Base-by-base conservation (phyloP, 2,329 filamentous ascomycete species). In the Microcera coccophila region DNA sequence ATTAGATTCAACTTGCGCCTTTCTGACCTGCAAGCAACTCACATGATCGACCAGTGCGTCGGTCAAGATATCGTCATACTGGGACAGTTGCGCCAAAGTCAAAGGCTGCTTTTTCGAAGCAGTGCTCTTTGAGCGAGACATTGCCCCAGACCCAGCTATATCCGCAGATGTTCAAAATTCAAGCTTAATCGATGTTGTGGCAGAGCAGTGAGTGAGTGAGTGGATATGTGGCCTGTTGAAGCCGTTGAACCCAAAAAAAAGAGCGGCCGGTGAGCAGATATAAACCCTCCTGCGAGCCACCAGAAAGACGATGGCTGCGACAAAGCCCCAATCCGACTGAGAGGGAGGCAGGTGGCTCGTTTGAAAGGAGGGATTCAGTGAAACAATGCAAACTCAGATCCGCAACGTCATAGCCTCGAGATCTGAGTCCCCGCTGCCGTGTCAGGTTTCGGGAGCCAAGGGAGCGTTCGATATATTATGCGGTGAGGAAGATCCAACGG, bases 1-100 rank as follows among this genome's bases (percentile, higher is more conserved):
- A 28, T 7, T 45, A 48, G 38, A 46, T 62, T 54, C 56, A 50
- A 54, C 38, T 38, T n/a, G n/a, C n/a, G n/a, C n/a, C n/a, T n/a
- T n/a, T 29, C 36, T 45, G 26, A 17, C 26, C 35, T 7, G 34
- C 38, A 45, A 46, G 37, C 26, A 24, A 77, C 86, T 69, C 78
- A 96, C 91, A 71, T 91, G 89, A 68, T 98, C 93, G 48, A 98
- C 84, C 40, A 98, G 81, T 54, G 88, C 87, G 76, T 98, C 93
- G 7, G 93, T 98, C 49, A 95, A 75, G 52, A 97, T 84, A 67
- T 98, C 93, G 70, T 98, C 93, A 72, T 97, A 97, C 38, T 85
- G 85, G 22, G 90, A 85, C 59, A 98, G 73, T 73, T 95, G 90
- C 47, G 84, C 82, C 56, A 97, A 75, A 7, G 90, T 95, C 57